These are phyloP conservation scores for Coniochaeta ligniaria DNA, from an alignment of 2,329 filamentous ascomycete genomes.

Conservation along the genomic window DNA sequence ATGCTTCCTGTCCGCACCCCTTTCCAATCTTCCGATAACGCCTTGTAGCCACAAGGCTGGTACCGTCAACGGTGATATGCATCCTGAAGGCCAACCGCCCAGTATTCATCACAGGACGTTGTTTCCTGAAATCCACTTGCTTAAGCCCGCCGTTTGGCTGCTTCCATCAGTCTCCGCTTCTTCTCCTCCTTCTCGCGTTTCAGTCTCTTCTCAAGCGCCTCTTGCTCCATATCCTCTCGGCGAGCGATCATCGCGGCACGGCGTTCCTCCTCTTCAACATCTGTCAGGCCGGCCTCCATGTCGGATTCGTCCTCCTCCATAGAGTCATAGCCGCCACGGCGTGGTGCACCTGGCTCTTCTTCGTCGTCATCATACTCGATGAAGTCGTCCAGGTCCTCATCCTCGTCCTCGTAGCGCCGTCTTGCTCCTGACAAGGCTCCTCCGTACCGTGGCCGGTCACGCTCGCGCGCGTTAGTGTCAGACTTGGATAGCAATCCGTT, in stretches of 20 bases:
- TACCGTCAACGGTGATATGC: not conserved
- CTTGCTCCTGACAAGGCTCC: constrained; percentile 20
- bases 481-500: constrained; percentile 12
- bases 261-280: constrained; percentile 66
- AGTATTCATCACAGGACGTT: not conserved
- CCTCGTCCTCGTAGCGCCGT: constrained; percentile 51
- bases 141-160: not conserved
- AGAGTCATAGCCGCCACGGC: constrained; percentile 42
- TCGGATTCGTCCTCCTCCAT: constrained; percentile 56
- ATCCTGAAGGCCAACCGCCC: not conserved
- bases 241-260: constrained; percentile 54
- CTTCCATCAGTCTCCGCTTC: constrained; percentile 23
- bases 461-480: constrained; percentile 12
- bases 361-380: constrained; percentile 56
- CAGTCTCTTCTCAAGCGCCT: constrained; percentile 52
- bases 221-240: constrained; percentile 59
- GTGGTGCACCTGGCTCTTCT: constrained; percentile 27
- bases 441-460: constrained; percentile 17
- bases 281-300: constrained; percentile 70
- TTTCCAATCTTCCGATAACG: not conserved
- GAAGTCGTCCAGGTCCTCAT: constrained; percentile 52
- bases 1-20: constrained; percentile 6
- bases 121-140: not conserved
- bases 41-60: not conserved
- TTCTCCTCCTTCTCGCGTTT: constrained; percentile 56